Evolutionary conservation across 2,329 filamentous ascomycete species (phyloP), one percentile per base, ranked within the genome.

Genomic region (Pyrenophora tritici-repentis): DNA sequence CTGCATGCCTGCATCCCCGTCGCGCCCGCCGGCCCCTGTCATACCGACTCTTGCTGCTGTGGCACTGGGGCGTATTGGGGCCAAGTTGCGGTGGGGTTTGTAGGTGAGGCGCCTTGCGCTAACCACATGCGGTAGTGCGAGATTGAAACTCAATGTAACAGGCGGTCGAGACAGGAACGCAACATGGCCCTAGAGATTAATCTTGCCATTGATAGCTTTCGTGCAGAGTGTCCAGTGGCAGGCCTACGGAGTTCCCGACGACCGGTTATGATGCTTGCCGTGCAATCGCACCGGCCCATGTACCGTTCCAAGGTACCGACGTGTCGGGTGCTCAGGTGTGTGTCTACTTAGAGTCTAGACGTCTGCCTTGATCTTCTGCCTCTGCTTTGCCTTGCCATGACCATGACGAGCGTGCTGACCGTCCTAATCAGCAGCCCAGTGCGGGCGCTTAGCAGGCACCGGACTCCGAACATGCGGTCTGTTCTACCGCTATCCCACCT

Each of bases 381-480:
- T 48, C 29, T 20, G 18, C 18, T 29, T 40, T 48, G 41, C 20
- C 37, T 43, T 36, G 18, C 50, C n/a, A n/a, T n/a, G n/a, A n/a
- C n/a, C 54, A 44, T 52, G 59, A 55, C 44, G 51, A 62, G 56
- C 61, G 7, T 29, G 26, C 65, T 66, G 55, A 67, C 61, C 55
- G 36, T 51, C 45, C 47, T 50, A 47, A 54, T 39, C 49, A 5
- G 51, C 41, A 49, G 39, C 36, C 33, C 16, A 42, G 22, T 42
- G 50, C 49, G 47, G 48, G 59, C 54, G 55, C 61, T 55, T 63
- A 61, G 63, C 63, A 60, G 54, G 55, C 57, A 61, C 66, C 63
- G 61, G 66, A 65, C 51, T 63, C 63, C 65, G 65, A 67, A 60
- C 40, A 41, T 48, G 51, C 49, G 56, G 43, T 51, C 53, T 49